Conservation (phyloP, 2,329 filamentous ascomycete genomes). For the Fusarium lyarnte region DNA sequence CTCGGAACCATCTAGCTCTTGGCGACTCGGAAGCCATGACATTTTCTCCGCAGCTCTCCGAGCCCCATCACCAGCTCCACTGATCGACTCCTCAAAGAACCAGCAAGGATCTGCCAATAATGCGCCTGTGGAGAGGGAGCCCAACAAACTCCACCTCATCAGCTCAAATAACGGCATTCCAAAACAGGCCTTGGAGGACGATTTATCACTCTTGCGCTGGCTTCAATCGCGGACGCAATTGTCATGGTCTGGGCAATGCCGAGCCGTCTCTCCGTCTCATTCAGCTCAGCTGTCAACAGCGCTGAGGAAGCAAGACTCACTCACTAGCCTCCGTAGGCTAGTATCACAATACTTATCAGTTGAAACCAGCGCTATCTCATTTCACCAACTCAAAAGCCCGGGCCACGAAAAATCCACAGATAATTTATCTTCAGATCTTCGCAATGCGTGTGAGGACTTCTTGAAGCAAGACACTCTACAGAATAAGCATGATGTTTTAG, state of each 20-base stretch:
- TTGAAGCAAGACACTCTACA: conserved; percentile 10
- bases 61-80: conserved; percentile 22
- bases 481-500: conserved; percentile 39
- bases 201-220: conserved; percentile 50
- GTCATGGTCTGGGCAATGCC: conserved; percentile 8
- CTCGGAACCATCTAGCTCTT: conserved; percentile 43
- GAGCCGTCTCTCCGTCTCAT: not conserved
- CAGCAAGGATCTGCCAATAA: conserved; percentile 10
- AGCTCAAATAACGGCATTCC: conserved; percentile 37
- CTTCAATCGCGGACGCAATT: conserved; percentile 44
- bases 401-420: not conserved
- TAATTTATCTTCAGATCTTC: conserved; percentile 36
- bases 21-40: conserved; percentile 56
- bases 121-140: conserved; percentile 5
- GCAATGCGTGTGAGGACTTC: conserved; percentile 38
- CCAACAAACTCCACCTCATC: conserved; percentile 29
- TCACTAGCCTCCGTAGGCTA: conserved; percentile 46
- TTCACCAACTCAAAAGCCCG: conserved; percentile 1
- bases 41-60: conserved; percentile 54
- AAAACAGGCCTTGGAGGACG: conserved; percentile 32
- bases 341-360: conserved; percentile 43
- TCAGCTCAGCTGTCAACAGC: conserved; percentile 27
- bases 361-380: conserved; percentile 33
- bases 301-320: conserved; percentile 38
- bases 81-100: conserved; percentile 11